Conservation (phyloP, 2,329 filamentous ascomycete genomes). For the Xylaria sp. region DNA sequence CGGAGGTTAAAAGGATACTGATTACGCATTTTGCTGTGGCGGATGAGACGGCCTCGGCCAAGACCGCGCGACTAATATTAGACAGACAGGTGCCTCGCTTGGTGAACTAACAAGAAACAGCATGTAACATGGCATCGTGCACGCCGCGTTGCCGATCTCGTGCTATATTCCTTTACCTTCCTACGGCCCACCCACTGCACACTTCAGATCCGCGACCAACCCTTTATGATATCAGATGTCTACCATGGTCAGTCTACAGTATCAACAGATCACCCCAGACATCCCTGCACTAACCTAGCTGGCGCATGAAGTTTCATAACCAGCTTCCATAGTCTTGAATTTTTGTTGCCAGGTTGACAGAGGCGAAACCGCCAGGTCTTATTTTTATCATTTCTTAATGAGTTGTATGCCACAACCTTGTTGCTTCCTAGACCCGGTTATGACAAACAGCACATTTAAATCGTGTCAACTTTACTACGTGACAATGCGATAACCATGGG, state of each 20-base stretch:
- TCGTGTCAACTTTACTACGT: not conserved
- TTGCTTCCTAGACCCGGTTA: not conserved
- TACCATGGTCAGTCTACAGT: constrained; percentile 11
- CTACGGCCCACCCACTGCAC: constrained; percentile 9
- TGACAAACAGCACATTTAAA: not conserved
- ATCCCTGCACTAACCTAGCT: constrained; percentile 25
- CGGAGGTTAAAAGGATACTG: no score
- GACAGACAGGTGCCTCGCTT: not conserved
- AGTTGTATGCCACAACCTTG: not conserved
- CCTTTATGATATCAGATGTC: constrained; percentile 1
- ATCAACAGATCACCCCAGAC: constrained; percentile 2
- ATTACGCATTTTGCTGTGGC: constrained; percentile 2
- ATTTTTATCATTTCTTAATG: constrained; percentile 5
- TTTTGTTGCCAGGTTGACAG: constrained; percentile 4
- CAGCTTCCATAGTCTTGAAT: not conserved
- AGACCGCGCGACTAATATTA: constrained; percentile 6
- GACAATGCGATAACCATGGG: not conserved
- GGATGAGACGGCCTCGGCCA: constrained; percentile 20
- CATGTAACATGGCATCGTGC: constrained; percentile 9
- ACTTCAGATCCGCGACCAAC: constrained; percentile 24
- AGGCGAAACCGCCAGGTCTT: not conserved
- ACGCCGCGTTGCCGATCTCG: not conserved
- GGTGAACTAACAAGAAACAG: not conserved
- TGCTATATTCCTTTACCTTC: constrained; percentile 17
- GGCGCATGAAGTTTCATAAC: constrained; percentile 23